Evolutionary conservation across 140 eudicot species (phyloP).

Genomic region (Bidens hawaiensis): DNA sequence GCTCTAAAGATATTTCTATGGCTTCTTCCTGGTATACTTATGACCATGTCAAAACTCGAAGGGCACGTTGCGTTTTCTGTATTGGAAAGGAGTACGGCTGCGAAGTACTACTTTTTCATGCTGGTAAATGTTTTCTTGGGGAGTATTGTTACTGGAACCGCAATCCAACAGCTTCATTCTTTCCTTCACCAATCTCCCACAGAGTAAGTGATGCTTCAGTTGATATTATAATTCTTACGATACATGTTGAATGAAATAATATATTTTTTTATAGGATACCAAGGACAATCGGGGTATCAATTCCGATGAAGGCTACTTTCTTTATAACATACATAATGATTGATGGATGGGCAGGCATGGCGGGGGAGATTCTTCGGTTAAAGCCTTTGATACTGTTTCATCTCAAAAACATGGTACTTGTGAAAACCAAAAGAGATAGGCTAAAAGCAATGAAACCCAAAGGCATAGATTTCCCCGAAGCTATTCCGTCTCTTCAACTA

Average conservation of each 20-base stretch:
- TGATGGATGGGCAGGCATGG: conserved; percentile 99
- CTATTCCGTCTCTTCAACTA: conserved; percentile 83
- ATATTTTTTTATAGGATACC: conserved; percentile 61
- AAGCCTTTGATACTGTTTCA: conserved; percentile 82
- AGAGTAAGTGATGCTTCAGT: conserved; percentile 78
- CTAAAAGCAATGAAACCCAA: conserved; percentile 83
- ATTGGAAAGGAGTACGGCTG: conserved; percentile 77
- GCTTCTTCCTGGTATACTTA: conserved; percentile 68
- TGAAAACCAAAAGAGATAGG: conserved; percentile 83
- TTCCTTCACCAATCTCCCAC: conserved; percentile 84
- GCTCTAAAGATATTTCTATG: conserved; percentile 78
- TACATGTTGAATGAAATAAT: background rate
- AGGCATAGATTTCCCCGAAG: conserved; percentile 77
- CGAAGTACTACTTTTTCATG: conserved; percentile 92
- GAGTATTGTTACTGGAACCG: conserved; percentile 89
- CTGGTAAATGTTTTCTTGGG: conserved; percentile 93
- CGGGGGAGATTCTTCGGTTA: conserved; percentile 91
- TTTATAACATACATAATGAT: conserved; percentile 93
- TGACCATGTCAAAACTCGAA: conserved; percentile 92
- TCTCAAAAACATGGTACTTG: conserved; percentile 77
- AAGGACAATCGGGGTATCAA: conserved; percentile 87
- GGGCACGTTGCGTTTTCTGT: conserved; percentile 85
- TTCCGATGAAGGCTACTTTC: conserved; percentile 96
- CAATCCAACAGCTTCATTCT: conserved; percentile 83
- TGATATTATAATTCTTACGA: no score